phyloP scores from a whole-genome alignment of 306 rosid genomes.

The Cicer yamashitae region DNA sequence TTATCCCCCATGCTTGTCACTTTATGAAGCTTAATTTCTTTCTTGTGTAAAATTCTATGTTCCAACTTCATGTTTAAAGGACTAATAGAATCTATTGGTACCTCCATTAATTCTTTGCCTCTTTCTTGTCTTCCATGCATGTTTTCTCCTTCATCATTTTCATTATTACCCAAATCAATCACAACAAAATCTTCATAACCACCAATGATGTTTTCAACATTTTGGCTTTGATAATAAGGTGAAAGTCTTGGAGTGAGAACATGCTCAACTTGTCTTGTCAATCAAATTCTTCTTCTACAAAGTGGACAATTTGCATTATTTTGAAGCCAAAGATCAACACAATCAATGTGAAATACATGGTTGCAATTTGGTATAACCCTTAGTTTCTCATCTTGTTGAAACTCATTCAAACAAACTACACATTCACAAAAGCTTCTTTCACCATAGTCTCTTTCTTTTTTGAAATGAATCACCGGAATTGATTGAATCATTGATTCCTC shows the following conservation, averaged over 20 bases:
- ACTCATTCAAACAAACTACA: constrained; percentile 77
- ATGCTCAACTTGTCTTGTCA: constrained; percentile 38
- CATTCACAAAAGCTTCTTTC: constrained; percentile 54
- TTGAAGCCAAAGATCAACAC: constrained; percentile 88
- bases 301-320: constrained; percentile 80
- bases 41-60: constrained; percentile 39
- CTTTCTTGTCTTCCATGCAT: constrained; percentile 48
- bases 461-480: constrained; percentile 67
- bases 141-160: constrained; percentile 39
- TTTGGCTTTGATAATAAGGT: constrained; percentile 47
- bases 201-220: constrained; percentile 30
- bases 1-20: constrained; percentile 77
- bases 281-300: constrained; percentile 67
- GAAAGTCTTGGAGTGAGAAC: constrained; percentile 56
- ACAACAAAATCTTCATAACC: constrained; percentile 63
- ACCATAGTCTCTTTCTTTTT: constrained; percentile 19
- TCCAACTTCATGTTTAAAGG: background rate
- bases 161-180: constrained; percentile 58
- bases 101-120: constrained; percentile 42
- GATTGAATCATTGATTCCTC: constrained; percentile 65
- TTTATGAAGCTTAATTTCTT: constrained; percentile 53
- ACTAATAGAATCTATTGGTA: constrained; percentile 21
- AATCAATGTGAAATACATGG: constrained; percentile 83
- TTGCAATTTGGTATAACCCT: constrained; percentile 72
- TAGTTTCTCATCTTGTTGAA: constrained; percentile 65